Evolutionary conservation across 805 yeast species (phyloP), one percentile per base, ranked within the genome.

Genomic region (Suhomyces kilbournensis): DNA sequence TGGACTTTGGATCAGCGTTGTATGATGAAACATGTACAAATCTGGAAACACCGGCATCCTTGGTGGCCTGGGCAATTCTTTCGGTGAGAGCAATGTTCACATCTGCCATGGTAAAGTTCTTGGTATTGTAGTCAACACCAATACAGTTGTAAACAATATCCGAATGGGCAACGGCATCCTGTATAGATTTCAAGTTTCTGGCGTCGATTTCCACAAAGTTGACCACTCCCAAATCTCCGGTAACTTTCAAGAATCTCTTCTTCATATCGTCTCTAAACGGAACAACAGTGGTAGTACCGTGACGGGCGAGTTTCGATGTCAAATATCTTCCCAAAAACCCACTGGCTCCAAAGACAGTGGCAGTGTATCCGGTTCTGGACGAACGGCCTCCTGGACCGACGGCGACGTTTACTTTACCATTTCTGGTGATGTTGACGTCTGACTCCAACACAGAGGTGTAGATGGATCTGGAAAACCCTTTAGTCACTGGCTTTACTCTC

Each of bases 221-320:
- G 28, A 90, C 90, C 44, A 90, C 96, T 30, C 96, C 96, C 58
- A 89, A 80, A 69, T 90, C 96, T 45, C 96, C 96, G 46, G 85
- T 78, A 51, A 87, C 88, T 72, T 88, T 90, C 60, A 90, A 76
- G 64, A 86, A 88, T 62, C 96, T 80, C 70, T 79, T 85, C 64
- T 84, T 81, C 77, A 84, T 77, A 62, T 86, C 92, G 65, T 90
- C 92, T 65, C 96, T 79, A 75, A 66, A 89, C n/a, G 96, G 96
- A 20, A 82, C 85, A 48, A 88, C 82, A 7, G 86, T 83, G 50
- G 79, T 70, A 26, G 96, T 90, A 56, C 96, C 96, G 65, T 89
- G 90, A 64, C 85, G 79, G 56, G 93, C 96, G 60, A 90, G 75
- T 64, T 85, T 86, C 34, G 92, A 74, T 17, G 82, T 79, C 55